Base-by-base conservation (phyloP, 805 yeast species). In the Millerozyma acaciae region DNA sequence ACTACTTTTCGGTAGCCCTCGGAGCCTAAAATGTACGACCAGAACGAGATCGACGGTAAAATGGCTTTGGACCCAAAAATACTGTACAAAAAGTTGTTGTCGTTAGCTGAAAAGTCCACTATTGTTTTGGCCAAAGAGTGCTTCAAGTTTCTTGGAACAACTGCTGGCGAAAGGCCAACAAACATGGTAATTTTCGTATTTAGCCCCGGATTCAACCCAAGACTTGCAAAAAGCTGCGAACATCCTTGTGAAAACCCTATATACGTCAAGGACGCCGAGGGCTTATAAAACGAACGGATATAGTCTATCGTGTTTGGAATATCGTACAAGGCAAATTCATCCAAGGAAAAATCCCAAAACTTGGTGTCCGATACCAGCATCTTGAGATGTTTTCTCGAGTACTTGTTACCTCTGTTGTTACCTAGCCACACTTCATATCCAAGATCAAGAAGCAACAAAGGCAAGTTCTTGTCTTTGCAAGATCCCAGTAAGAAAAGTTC, bases 401-500 rank as follows among this genome's bases (percentile, higher is more conserved):
- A 57, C 36, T 57, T 57, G 28, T 51, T 51, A 8, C 57, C 57
- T 16, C 57, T 35, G 30, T 51, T 51, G 28, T 51, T 51, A 2
- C 57, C 57, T 21, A 51, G 36, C 57, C 57, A 51, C 5, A 51
- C 49, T 14, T 49, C 54, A 32, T 50, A 50, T 4, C 53, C 56
- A 24, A 37, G 27, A 32, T 48, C 55, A 9, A 40, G 39, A n/a
- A 51, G 38, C 14, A 51, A 32, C 22, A 36, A 48, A 1, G 56
- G 56, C 17, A 57, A 40, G 30, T 43, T 51, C 34, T 49, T 50
- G 17, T 53, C 38, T 28, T 47, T 44, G 8, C 33, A 32, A 1
- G 45, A 31, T 1, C 62, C 62, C 22, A 53, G 34, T 6, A 57
- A 43, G 32, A 55, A 57, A 10, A 84, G 68, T 33, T 57, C 62